These are phyloP conservation scores for Epichloe elymi DNA, from an alignment of 2,329 filamentous ascomycete genomes.

Conservation along the genomic window DNA sequence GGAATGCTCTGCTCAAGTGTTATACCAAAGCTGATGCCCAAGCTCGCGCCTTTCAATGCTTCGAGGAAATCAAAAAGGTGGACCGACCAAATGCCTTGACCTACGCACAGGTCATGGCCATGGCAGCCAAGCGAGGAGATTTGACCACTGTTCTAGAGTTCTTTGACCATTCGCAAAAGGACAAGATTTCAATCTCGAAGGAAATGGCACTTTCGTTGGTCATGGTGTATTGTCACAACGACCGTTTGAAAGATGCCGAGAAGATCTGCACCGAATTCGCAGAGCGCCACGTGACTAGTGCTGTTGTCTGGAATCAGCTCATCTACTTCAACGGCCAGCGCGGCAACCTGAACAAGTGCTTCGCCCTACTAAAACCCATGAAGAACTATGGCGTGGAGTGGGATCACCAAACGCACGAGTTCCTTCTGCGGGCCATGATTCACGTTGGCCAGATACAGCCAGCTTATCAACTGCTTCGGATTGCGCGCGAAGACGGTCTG, in stretches of 20 bases:
- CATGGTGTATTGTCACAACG: constrained; percentile 45
- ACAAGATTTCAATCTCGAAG: constrained; percentile 34
- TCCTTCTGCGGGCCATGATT: constrained; percentile 35
- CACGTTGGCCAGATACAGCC: constrained; percentile 35
- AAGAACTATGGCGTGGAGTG: constrained; percentile 31
- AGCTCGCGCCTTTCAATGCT: constrained; percentile 48
- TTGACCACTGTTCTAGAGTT: constrained; percentile 54
- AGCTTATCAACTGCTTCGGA: constrained; percentile 34
- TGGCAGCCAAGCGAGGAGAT: constrained; percentile 61
- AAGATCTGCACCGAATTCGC: constrained; percentile 36
- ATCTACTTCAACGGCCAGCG: constrained; percentile 55
- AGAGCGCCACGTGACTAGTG: constrained; percentile 34
- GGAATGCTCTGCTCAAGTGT: constrained; percentile 67
- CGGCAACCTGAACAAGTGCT: constrained; percentile 37
- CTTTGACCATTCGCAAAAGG: constrained; percentile 46
- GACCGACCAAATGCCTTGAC: constrained; percentile 47
- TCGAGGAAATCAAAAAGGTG: constrained; percentile 41
- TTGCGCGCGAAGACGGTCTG: constrained; percentile 28
- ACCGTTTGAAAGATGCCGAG: constrained; percentile 23
- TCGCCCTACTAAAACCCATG: constrained; percentile 37
- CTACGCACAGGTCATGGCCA: constrained; percentile 60
- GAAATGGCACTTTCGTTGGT: constrained; percentile 54
- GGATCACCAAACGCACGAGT: constrained; percentile 35
- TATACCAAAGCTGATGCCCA: constrained; percentile 54
- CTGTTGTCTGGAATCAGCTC: constrained; percentile 66